Conservation (phyloP, 805 yeast species). For the Saccharomyces mikatae region DNA sequence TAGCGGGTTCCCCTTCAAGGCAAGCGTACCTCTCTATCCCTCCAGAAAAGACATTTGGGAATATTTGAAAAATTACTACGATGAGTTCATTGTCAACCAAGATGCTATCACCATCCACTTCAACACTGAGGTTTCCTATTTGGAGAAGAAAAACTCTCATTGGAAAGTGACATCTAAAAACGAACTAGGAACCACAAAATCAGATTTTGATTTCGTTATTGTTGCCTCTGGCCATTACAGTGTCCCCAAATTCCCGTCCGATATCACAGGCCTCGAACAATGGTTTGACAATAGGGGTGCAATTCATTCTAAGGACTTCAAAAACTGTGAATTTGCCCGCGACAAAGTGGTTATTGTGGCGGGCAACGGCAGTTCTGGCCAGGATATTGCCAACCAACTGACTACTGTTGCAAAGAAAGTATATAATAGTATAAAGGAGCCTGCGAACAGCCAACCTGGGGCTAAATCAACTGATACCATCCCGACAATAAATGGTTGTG, state of each 20-base stretch:
- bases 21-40: constrained; percentile 46
- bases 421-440: constrained; percentile 50
- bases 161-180: constrained; percentile 8
- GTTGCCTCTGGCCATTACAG: constrained; percentile 40
- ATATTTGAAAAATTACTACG: constrained; percentile 52
- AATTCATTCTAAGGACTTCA: constrained; percentile 35
- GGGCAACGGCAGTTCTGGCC: constrained; percentile 39
- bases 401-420: constrained; percentile 25
- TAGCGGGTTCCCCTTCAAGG: constrained; percentile 43
- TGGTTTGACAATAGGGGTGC: constrained; percentile 29
- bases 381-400: constrained; percentile 38
- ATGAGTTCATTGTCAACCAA: constrained; percentile 20
- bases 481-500: constrained; percentile 28
- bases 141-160: constrained; percentile 12
- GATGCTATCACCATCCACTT: constrained; percentile 26
- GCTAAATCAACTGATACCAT: constrained; percentile 9
- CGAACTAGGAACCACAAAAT: constrained; percentile 18
- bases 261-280: constrained; percentile 33
- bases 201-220: constrained; percentile 34
- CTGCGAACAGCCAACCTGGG: constrained; percentile 31
- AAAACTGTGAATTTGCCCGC: constrained; percentile 27
- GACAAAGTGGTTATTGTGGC: constrained; percentile 31
- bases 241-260: constrained; percentile 33
- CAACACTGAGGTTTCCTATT: constrained; percentile 16
- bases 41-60: constrained; percentile 49